Evolutionary conservation across 371 early-diverging fungal genomes (phyloP).

Genomic region (Circinella minor): DNA sequence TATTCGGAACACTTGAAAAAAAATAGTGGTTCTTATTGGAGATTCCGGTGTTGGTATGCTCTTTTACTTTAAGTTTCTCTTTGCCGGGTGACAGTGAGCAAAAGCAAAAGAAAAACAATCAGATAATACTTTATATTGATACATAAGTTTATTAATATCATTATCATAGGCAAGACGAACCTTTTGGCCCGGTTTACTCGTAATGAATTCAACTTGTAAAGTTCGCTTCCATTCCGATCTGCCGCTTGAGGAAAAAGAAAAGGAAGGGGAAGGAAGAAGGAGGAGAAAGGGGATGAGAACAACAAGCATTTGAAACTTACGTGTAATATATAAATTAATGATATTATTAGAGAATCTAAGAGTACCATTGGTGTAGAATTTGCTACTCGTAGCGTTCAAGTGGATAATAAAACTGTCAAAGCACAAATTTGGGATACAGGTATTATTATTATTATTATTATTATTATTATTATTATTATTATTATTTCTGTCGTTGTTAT

Average conservation of each 20-base stretch:
- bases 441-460: slow-evolving; percentile 16
- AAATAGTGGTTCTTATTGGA: slow-evolving; percentile 97
- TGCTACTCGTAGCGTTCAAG: slow-evolving; percentile 96
- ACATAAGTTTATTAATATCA: neutral
- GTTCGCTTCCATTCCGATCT: neutral
- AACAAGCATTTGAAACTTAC: no score
- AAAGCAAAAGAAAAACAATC: no score
- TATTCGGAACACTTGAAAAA: no score
- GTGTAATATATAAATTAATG: neutral
- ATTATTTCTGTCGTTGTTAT: no score
- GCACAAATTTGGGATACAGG: slow-evolving; percentile 99
- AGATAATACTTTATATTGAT: no score
- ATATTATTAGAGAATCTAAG: slow-evolving; percentile 78
- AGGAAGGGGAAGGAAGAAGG: no score
- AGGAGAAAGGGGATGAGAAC: no score
- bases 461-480: slow-evolving; percentile 17
- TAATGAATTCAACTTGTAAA: slow-evolving; percentile 91
- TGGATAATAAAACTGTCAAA: slow-evolving; percentile 97
- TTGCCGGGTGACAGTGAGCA: no score
- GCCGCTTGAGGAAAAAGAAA: no score
- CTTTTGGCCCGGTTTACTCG: slow-evolving; percentile 97
- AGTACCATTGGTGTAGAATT: slow-evolving; percentile 99
- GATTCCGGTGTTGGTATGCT: slow-evolving; percentile 99
- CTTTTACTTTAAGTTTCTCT: neutral
- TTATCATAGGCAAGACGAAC: slow-evolving; percentile 72